Evolutionary conservation across 441 rosid genomes (phyloP).

Genomic region (Brassica hybrid): DNA sequence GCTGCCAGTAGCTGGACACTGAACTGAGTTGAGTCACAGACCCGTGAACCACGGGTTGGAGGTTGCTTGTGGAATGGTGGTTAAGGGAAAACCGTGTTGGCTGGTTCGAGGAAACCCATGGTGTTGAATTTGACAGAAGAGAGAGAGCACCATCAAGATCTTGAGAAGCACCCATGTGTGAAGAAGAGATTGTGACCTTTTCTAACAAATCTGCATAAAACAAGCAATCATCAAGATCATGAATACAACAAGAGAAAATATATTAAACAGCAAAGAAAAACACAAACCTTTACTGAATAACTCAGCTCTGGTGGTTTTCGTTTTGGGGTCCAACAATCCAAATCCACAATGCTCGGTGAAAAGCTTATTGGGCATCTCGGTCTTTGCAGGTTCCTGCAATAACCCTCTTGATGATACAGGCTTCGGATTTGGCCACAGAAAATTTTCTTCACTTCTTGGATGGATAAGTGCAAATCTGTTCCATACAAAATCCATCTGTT

Average conservation of each 20-base stretch:
- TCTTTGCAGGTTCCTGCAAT: conserved; percentile 48
- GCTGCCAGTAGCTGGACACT: conserved; percentile 58
- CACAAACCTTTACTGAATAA: conserved; percentile 52
- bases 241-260: background rate
- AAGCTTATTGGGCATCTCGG: conserved; percentile 14
- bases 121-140: conserved; percentile 92
- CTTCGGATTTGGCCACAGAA: conserved; percentile 58
- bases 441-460: conserved; percentile 45
- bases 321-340: conserved; percentile 43
- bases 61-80: conserved; percentile 44
- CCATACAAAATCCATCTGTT: conserved; percentile 57
- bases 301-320: conserved; percentile 30
- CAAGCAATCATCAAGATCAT: conserved; percentile 10
- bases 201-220: conserved; percentile 49
- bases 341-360: conserved; percentile 47
- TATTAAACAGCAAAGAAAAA: background rate
- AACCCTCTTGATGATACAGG: conserved; percentile 55
- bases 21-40: conserved; percentile 44
- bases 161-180: conserved; percentile 59
- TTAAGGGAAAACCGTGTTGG: conserved; percentile 55
- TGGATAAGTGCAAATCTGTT: conserved; percentile 53
- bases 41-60: conserved; percentile 46
- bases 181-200: conserved; percentile 58
- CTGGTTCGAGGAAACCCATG: conserved; percentile 56
- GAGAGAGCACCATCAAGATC: conserved; percentile 97